Base-by-base conservation (phyloP, 2,329 filamentous ascomycete species). In the Hypoxylon sp. region DNA sequence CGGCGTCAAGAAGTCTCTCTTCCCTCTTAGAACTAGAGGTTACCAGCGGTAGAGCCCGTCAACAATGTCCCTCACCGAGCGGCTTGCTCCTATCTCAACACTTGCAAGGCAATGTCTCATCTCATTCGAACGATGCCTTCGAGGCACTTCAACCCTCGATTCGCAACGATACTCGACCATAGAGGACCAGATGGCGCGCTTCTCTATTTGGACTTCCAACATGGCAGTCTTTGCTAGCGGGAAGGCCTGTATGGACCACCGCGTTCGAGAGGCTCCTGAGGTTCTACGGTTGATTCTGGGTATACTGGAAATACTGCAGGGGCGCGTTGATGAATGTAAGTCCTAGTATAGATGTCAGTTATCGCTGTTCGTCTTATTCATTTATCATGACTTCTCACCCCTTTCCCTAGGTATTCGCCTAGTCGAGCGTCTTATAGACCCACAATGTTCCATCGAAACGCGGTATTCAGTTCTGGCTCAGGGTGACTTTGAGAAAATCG, bases 111-210 rank as follows among this genome's bases (percentile, higher is more conserved):
- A 50, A 58, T 58, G 55, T 42, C 46, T 58, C 21, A 50, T 50
- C 44, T 58, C 55, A 39, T 58, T 58, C 44, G 46, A 39, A 39
- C 44, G 27, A 19, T 58, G 55, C 31, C 55, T 58, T 17, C 29
- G 21, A 29, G 44, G 31, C 31, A 58, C 55, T 13, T 39, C 31
- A 6, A 21, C 42, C 24, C 17, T 58, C 31, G 44, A 50, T 17
- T 24, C 27, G 7, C 42, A 39, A 2, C 44, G 55, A 31, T 51
- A 42, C 21, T 59, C 46, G 15, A 59, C 31, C 13, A 42, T 67
- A 1, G 58, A 67, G 32, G 64, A 67, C 27, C 58, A 67, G 37
- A 48, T 62, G 42, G 64, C 64, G 8, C 53, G 64, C 10, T 67
- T 67, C 15, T 67, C 52, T 29, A 50, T 62, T 15, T 67, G 58